Conservation (phyloP, 2,329 filamentous ascomycete species). For the Penicillium crustosum region DNA sequence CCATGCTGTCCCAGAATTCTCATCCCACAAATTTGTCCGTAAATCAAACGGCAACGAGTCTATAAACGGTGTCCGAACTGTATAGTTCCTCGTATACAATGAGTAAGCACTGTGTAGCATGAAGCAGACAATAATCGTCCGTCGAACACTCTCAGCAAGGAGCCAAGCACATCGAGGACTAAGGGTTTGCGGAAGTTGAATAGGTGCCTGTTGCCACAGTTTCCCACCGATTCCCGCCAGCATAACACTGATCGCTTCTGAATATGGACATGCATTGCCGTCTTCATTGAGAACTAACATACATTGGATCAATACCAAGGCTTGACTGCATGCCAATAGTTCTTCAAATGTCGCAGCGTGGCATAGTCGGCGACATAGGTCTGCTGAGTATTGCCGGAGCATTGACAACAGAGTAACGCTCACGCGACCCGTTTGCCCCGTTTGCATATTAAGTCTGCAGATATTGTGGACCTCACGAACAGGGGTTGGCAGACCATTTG, state of each 20-base stretch:
- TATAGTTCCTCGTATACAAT: neutral
- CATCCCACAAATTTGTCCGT: neutral
- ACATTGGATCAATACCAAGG: neutral
- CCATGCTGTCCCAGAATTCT: neutral
- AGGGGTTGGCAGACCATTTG: neutral
- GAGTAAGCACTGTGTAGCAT: neutral
- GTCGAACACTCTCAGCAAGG: neutral
- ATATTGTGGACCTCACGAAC: neutral
- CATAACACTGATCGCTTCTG: neutral
- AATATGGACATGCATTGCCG: neutral
- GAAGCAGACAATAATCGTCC: neutral
- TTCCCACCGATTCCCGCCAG: neutral
- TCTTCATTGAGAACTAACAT: neutral
- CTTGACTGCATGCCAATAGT: neutral
- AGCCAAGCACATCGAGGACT: neutral
- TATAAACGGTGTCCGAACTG: neutral
- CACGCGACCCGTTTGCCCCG: neutral
- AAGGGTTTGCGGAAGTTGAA: neutral
- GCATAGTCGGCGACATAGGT: neutral
- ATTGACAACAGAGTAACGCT: neutral
- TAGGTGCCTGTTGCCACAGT: neutral
- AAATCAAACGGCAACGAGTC: neutral
- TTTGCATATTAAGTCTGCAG: neutral
- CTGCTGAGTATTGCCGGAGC: neutral
- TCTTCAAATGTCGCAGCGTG: neutral